Percentiles rank a stretch among this genome's conserved stretches.
phyloP scores from a whole-genome alignment of 208 protist species.

The Balamuthia mandrillaris region DNA sequence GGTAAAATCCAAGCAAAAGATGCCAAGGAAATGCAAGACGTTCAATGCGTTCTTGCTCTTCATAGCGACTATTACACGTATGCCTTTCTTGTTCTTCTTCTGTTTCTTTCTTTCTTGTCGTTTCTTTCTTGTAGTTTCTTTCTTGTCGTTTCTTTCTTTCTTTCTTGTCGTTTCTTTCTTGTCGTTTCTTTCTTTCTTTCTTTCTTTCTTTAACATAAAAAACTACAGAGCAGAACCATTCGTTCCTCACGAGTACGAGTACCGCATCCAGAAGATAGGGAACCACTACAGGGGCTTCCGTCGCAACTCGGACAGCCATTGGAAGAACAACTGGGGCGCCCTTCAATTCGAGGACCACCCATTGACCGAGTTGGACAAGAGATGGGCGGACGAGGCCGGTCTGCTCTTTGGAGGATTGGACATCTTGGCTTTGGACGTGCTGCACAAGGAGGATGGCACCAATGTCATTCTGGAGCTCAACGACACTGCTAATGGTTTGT shows the following conservation, averaged over 20 bases:
- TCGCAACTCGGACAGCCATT: background rate
- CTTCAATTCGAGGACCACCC: background rate
- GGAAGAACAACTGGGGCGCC: conserved; percentile 43
- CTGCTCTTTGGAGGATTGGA: conserved; percentile 18
- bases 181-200: background rate
- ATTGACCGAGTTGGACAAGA: background rate
- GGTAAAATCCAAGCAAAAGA: background rate
- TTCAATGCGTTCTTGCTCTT: background rate
- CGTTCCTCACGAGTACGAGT: conserved; percentile 21
- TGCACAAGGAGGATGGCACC: background rate
- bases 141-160: background rate
- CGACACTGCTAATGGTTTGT: conserved; percentile 28
- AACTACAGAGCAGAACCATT: conserved; percentile 19
- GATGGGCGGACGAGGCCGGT: background rate
- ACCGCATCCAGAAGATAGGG: conserved; percentile 17
- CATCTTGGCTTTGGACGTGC: conserved; percentile 24
- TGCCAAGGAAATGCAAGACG: background rate
- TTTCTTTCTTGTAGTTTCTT: too few relatives aligned
- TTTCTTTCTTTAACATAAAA: background rate
- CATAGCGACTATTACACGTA: conserved; percentile 36
- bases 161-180: background rate
- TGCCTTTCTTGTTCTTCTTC: background rate
- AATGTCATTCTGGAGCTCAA: conserved; percentile 38
- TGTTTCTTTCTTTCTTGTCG: too few relatives aligned
- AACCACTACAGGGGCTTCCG: conserved; percentile 25